Evolutionary conservation across 345 rosid species (phyloP), one percentile per base, ranked within the genome.

Genomic region (Psidium friedrichsthalianum): DNA sequence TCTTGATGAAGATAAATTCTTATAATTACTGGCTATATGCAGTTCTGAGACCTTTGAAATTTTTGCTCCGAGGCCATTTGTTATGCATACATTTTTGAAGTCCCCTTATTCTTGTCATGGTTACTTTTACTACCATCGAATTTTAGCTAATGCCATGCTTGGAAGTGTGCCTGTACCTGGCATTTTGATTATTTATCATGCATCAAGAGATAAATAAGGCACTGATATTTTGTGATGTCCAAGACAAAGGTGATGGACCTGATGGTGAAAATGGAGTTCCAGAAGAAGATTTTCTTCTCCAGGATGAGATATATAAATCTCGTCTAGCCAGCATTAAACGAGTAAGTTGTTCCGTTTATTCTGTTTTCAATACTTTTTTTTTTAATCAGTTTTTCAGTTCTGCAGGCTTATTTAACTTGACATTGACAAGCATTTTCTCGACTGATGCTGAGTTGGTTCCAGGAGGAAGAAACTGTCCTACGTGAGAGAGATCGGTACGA

Each of bases 401-500:
- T 86, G 29, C 58, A 53, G 54, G 82, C 40, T n/a, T 47, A 51
- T 36, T 29, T 74, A 56, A 25, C 51, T 20, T 32, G 82, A 12
- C 82, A 29, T 40, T 12, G 18, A 52, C 44, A 29, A 24, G 55
- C 24, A 29, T 51, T 61, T 21, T 36, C 80, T 82, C 86, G 13
- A 78, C 64, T 87, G 83, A 83, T 85, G 84, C 82, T 69, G 82
- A 81, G 64, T 85, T 88, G 56, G 85, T 55, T 90, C 55, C 86
- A 98, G 99, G 99, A 98, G 91, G 99, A 98, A 87, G 99, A 98
- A 89, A 87, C 59, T 86, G 81, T 96, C 84, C 87, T 96, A 89
- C 98, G 99, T 83, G 99, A 98, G 94, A 96, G 99, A 89, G 99
- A 98, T 87, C 97, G 98, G 81, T 96, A 94, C 88, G 98, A 94